Evolutionary conservation across 495 filamentous ascomycete genomes (phyloP), one percentile per base, ranked within the genome.

Genomic region (Hyphodiscus hymeniophilus): DNA sequence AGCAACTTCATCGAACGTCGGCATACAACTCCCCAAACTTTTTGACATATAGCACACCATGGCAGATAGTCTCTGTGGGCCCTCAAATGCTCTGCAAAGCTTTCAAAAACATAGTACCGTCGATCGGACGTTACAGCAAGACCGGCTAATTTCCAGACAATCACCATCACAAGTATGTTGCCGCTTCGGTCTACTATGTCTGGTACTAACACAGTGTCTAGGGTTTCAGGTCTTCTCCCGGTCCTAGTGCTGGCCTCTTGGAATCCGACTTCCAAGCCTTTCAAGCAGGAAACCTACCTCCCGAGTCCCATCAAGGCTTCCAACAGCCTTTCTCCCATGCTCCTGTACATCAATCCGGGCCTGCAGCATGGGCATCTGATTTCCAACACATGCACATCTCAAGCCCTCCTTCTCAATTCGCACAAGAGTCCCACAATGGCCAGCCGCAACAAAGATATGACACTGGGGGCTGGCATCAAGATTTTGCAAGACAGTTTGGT

Each of bases 121-220:
- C 38, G 87, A 97, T 61, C 73, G 85, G 15, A 82, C 84, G 4
- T 72, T 91, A 35, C 89, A 96, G 57, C 91, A 94, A 63, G 91
- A 96, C 58, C 80, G 87, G 40, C 57, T 88, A 22, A 61, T 66
- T 26, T 64, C 69, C 6, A 73, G 71, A 8, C 70, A 75, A 39
- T 64, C 74, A 15, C 69, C 77, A 8, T 64, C 69, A 38, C 75
- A 84, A 61, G 82, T 84, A 60, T 51, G 55, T 35, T 17, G 24
- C 32, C 4, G 10, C 41, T 15, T 28, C 22, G n/a, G n/a, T 11
- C 15, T 24, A 26, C 24, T 33, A 11, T 42, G 42, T 17, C 15
- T 21, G 10, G 33, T 39, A n/a, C 41, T 58, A 40, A 45, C 33
- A 38, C 22, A 12, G 7, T 40, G 49, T 4, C 10, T 46, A 85